Conservation (phyloP, 140 eudicot species). For the Oenanthe javanica region DNA sequence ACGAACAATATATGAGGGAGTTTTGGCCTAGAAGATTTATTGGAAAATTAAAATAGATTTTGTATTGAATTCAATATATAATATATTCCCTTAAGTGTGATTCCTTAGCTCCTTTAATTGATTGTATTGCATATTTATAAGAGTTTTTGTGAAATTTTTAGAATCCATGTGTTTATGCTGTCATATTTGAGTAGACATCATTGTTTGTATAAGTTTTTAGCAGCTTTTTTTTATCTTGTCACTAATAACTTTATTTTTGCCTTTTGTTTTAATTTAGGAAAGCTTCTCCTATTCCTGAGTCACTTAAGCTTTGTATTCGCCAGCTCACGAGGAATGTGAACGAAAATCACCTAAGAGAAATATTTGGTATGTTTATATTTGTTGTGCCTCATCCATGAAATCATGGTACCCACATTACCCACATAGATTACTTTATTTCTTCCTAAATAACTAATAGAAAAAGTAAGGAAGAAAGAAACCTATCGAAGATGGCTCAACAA, state of each 20-base stretch:
- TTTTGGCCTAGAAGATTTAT: no score
- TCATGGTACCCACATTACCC: not conserved
- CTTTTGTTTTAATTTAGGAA: slow-evolving; percentile 46
- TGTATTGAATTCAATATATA: not conserved
- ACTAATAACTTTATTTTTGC: not conserved
- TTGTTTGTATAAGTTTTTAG: not conserved
- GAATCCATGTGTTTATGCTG: not conserved
- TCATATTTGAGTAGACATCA: not conserved
- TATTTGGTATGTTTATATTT: slow-evolving; percentile 51
- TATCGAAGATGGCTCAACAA: not conserved
- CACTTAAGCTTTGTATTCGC: slow-evolving; percentile 82
- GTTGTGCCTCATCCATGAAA: not conserved
- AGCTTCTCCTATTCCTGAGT: slow-evolving; percentile 67
- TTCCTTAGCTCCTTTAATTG: not conserved
- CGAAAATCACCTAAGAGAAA: slow-evolving; percentile 86
- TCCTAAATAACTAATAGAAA: not conserved
- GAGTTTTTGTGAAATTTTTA: not conserved
- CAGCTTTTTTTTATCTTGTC: not conserved
- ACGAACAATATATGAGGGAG: no score
- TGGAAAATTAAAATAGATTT: not conserved
- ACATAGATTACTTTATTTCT: not conserved
- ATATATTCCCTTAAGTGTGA: not conserved
- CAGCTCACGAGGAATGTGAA: slow-evolving; percentile 91
- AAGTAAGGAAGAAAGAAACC: not conserved
- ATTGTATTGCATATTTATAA: not conserved